Evolutionary conservation across 345 rosid genomes (phyloP), one percentile per base, ranked within the genome.

Genomic region (Eucalyptus dawsonii): DNA sequence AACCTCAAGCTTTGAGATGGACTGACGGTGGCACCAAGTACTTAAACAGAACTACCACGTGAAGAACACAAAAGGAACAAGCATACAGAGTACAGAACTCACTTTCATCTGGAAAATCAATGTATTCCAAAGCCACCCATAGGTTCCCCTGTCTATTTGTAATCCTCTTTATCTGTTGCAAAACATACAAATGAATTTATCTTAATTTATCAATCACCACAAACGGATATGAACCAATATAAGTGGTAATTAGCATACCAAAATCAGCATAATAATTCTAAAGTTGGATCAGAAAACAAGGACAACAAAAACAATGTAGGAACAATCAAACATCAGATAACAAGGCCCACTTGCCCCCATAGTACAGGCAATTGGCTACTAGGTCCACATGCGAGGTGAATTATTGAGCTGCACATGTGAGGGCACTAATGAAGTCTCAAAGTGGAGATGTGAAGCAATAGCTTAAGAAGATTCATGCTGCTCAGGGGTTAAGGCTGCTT

Each of bases 41-140:
- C 69, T 22, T 62, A 34, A 54, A 80, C 17, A 27, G 34, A 56
- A 54, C 34, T 56, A 40, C 60, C 45, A 60, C 12, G 12, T 50
- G 60, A 22, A 53, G 27, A 44, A 50, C 87, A 34, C 29, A 56
- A 37, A 27, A 85, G 88, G 15, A 47, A 88, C 65, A 67, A 17
- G 40, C n/a, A 87, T 86, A 80, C 86, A 44, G 22, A 37, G 53
- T 16, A 22, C n/a, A 29, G 86, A 34, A 91, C 95, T 94, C 91
- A 95, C 96, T 90, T 91, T 95, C 94, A 88, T 93, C 95, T 6
- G 96, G 94, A 90, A 90, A 95, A 86, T 94, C 96, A 89, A 58
- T 34, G 88, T 89, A 95, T 86, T 93, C 92, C 91, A 94, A 31
- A 22, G 86, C 87, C 89, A 50, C 72, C 42, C 37, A 14, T n/a